Percentiles rank a stretch among this genome's conserved stretches.
Evolutionary conservation across 331 rosid species (phyloP).

Genomic region (Rhamnella rubrinervis): DNA sequence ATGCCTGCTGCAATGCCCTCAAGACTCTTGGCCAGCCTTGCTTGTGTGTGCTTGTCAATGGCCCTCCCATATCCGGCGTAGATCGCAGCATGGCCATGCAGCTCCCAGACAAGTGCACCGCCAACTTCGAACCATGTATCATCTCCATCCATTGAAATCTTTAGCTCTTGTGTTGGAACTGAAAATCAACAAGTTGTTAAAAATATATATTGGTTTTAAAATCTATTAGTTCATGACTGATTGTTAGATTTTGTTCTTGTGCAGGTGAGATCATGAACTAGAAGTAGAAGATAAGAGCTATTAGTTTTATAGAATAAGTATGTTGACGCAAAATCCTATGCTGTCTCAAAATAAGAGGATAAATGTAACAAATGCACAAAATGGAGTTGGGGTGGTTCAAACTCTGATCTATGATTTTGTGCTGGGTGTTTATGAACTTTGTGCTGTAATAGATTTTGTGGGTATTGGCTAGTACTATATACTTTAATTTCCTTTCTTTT

Average conservation of each 20-base stretch:
- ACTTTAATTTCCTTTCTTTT: too few relatives aligned
- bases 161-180: background rate
- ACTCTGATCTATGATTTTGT: too few relatives aligned
- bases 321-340: conserved; percentile 4
- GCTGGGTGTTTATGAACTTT: too few relatives aligned
- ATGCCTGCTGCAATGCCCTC: conserved; percentile 67
- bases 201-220: background rate
- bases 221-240: background rate
- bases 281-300: conserved; percentile 11
- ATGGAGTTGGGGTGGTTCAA: too few relatives aligned
- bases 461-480: too few relatives aligned
- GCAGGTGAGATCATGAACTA: conserved; percentile 57
- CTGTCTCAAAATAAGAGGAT: conserved; percentile 22
- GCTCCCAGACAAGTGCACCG: conserved; percentile 70
- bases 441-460: too few relatives aligned
- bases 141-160: conserved; percentile 3
- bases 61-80: conserved; percentile 79
- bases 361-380: too few relatives aligned
- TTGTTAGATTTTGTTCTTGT: background rate
- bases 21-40: conserved; percentile 83
- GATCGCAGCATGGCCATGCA: conserved; percentile 79
- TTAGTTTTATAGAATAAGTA: conserved; percentile 26
- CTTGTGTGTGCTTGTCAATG: conserved; percentile 81
- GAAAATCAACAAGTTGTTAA: background rate
- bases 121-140: conserved; percentile 72